phyloP scores from a whole-genome alignment of 441 rosid genomes.

The Adansonia rubrostipa region DNA sequence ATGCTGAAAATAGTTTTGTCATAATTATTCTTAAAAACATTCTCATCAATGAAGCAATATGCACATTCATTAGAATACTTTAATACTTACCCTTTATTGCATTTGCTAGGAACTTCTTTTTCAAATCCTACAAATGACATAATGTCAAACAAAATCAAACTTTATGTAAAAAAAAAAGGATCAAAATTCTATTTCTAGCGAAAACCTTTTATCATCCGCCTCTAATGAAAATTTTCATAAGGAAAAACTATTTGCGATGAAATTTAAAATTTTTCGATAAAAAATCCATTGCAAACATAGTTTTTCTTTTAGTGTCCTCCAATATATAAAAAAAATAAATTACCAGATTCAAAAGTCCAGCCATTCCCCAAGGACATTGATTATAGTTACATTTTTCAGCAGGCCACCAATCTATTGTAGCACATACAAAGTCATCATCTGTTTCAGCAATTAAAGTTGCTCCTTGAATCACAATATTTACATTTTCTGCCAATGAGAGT shows the following conservation, averaged over 20 bases:
- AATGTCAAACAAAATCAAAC: background rate
- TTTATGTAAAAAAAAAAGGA: background rate
- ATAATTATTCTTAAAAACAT: background rate
- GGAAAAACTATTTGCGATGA: too few relatives aligned
- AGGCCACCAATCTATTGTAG: conserved; percentile 76
- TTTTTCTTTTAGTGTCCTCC: too few relatives aligned
- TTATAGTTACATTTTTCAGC: conserved; percentile 54
- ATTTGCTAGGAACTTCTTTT: conserved; percentile 45
- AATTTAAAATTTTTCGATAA: too few relatives aligned
- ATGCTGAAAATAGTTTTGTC: conserved; percentile 35
- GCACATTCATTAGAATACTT: conserved; percentile 36
- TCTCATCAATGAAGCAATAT: background rate
- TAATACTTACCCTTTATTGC: conserved; percentile 47
- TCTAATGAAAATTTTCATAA: too few relatives aligned
- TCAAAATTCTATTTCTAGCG: too few relatives aligned
- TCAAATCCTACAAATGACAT: conserved; percentile 47
- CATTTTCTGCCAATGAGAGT: too few relatives aligned
- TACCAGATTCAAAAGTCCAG: conserved; percentile 45
- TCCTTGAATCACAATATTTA: conserved; percentile 16
- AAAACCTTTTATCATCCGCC: too few relatives aligned
- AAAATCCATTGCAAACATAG: too few relatives aligned
- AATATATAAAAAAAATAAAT: too few relatives aligned
- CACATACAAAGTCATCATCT: conserved; percentile 58
- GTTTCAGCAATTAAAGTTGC: conserved; percentile 48
- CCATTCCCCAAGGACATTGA: conserved; percentile 64